phyloP scores from a whole-genome alignment of 1,284 basidiomycete species.

The Tremellales sp. region DNA sequence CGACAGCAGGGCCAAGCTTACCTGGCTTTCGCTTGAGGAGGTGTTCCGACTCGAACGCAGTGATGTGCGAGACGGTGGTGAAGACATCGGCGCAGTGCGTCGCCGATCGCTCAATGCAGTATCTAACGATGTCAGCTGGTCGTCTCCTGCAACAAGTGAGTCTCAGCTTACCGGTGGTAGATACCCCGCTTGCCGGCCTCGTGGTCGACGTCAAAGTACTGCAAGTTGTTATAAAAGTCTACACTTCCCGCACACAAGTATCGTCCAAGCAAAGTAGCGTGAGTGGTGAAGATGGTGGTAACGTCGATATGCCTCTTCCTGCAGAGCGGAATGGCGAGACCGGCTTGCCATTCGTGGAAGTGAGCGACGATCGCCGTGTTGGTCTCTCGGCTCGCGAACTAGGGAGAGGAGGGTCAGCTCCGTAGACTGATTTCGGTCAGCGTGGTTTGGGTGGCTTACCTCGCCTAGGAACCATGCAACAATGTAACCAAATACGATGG shows the following conservation, averaged over 20 bases:
- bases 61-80: slow-evolving; percentile 96
- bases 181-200: slow-evolving; percentile 98
- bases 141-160: background rate
- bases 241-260: slow-evolving; percentile 97
- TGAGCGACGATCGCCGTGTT: slow-evolving; percentile 87
- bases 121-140: slow-evolving; percentile 50
- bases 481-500: slow-evolving; percentile 98
- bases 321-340: slow-evolving; percentile 91
- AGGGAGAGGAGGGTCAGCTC: background rate
- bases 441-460: slow-evolving; percentile 55
- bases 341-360: slow-evolving; percentile 99
- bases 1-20: slow-evolving; percentile 14
- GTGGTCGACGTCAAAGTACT: slow-evolving; percentile 99
- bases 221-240: slow-evolving; percentile 98
- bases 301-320: slow-evolving; percentile 95
- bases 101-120: slow-evolving; percentile 94
- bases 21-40: slow-evolving; percentile 89
- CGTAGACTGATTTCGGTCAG: too few species aligned
- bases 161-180: slow-evolving; percentile 54
- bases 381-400: slow-evolving; percentile 77
- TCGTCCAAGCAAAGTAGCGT: slow-evolving; percentile 95
- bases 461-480: slow-evolving; percentile 99
- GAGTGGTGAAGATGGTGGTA: slow-evolving; percentile 96
- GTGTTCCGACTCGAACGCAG: slow-evolving; percentile 94
- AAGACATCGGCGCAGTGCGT: slow-evolving; percentile 96